Percentiles rank a stretch among this genome's conserved stretches.
Conservation (phyloP, 2,329 filamentous ascomycete species). For the Verticillium longisporum region DNA sequence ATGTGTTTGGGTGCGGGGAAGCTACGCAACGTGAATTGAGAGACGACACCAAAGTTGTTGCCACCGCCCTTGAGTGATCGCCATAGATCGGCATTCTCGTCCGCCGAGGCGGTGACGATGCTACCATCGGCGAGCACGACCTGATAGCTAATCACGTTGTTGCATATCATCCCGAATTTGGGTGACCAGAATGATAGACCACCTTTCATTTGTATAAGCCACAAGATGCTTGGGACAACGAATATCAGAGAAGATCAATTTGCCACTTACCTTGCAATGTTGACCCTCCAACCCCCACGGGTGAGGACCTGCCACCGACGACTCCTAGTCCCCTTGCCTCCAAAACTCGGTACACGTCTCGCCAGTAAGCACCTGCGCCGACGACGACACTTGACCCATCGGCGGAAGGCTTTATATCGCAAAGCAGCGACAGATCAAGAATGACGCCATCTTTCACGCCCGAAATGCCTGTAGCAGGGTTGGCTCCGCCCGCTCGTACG, state of each 20-base stretch:
- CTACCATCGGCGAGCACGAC: slow-evolving; percentile 30
- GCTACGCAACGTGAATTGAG: slow-evolving; percentile 5
- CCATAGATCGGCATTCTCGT: slow-evolving; percentile 30
- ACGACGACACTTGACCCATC: slow-evolving; percentile 13
- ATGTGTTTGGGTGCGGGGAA: neutral
- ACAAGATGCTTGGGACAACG: neutral
- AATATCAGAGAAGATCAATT: too few species aligned
- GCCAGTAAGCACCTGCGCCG: neutral
- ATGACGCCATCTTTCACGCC: slow-evolving; percentile 17
- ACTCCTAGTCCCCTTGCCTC: neutral
- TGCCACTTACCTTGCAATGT: slow-evolving; percentile 9
- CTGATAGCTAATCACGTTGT: slow-evolving; percentile 1
- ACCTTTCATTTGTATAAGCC: slow-evolving; percentile 2
- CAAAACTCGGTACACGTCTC: neutral
- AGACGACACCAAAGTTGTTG: slow-evolving; percentile 34
- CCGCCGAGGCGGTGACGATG: slow-evolving; percentile 27
- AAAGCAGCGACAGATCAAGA: slow-evolving; percentile 17
- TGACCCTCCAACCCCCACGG: slow-evolving; percentile 21
- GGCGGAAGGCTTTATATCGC: slow-evolving; percentile 8
- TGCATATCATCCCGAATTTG: slow-evolving; percentile 4
- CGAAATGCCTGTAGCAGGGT: neutral
- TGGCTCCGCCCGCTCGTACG: neutral
- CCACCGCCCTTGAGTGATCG: slow-evolving; percentile 36
- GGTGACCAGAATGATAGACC: slow-evolving; percentile 6
- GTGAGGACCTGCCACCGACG: neutral